Evolutionary conservation across 2,329 filamentous ascomycete species (phyloP), one percentile per base, ranked within the genome.

Genomic region (Harringtonia aguacate): DNA sequence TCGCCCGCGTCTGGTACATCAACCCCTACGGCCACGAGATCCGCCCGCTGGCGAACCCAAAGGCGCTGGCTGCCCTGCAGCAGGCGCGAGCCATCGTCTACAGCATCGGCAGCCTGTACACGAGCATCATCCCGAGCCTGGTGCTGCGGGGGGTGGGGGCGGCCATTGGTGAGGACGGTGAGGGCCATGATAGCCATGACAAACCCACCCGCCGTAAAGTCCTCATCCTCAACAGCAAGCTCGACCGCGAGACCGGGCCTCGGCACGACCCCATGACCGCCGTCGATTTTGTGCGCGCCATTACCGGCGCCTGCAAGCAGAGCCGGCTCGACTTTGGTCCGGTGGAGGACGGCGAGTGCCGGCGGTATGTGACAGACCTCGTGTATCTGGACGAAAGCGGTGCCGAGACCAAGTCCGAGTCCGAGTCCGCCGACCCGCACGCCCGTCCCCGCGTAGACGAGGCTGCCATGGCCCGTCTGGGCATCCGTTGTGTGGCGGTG

Each of bases 11-110:
- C 28, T 97, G 88, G 87, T 97, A 97, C 66, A 97, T 97, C 66
- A 97, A 95, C 57, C 90, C 90, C 0, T 97, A 95, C 60, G 90
- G 90, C n/a, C 87, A 95, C 58, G 89, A 95, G 62, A 95, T 97
- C 52, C 78, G 81, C 17, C 85, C 89, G 1, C 75, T 81, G 0
- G 84, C 87, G 3, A 97, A 95, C 55, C 81, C 87, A 0, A 80
- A 86, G 41, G 86, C 90, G 0, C 55, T 94, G 0, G 73, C 78
- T 8, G 78, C 86, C 0, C 61, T 97, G 1, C 65, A 67, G 15
- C 64, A 66, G 2, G 74, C 84, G 0, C 73, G 78, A 45, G 81
- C 79, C 2, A 71, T 95, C 9, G 77, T 97, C 37, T 97, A 95
- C 65, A 89, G 84, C 60, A 94, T 97, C 47, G 92, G 92, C n/a